Conservation (phyloP, 768 basidiomycete genomes). For the Suillus cothurnatus region DNA sequence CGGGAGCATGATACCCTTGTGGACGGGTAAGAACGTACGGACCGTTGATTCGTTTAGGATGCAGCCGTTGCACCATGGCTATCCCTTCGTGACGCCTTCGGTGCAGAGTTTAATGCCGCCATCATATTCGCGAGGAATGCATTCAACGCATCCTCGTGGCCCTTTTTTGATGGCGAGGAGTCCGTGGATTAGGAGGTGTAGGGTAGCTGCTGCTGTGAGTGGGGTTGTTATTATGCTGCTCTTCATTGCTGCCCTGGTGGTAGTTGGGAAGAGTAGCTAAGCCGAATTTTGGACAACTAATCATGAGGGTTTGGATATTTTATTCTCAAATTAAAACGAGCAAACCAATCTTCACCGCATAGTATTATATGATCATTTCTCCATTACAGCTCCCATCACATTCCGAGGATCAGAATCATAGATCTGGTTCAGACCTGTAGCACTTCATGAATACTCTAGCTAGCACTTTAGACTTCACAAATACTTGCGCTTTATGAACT, state of each 20-base stretch:
- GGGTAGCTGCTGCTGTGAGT: constrained; percentile 62
- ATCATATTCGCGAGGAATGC: constrained; percentile 21
- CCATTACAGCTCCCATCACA: not conserved
- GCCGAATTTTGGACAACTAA: not conserved
- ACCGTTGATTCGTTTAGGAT: constrained; percentile 47
- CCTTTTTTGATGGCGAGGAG: constrained; percentile 29
- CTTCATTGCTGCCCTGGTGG: constrained; percentile 52
- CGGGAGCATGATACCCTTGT: constrained; percentile 34
- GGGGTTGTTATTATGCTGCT: constrained; percentile 50
- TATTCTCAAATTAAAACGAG: not conserved
- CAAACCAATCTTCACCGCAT: not conserved
- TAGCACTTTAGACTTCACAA: not conserved
- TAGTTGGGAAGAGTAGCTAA: constrained; percentile 21
- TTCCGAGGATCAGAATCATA: not conserved
- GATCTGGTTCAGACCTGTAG: not conserved
- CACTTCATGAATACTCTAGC: not conserved
- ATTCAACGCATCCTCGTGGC: constrained; percentile 23
- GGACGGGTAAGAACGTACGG: constrained; percentile 42
- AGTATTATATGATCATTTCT: not conserved
- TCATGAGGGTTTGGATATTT: too few species aligned
- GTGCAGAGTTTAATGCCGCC: constrained; percentile 34
- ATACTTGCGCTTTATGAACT: not conserved
- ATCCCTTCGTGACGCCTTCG: constrained; percentile 62
- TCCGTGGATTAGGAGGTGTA: constrained; percentile 48
- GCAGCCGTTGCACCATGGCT: constrained; percentile 44